A percentile compares a stretch with the other conserved stretches of the same genome.
phyloP scores from a whole-genome alignment of 2,329 filamentous ascomycete species.

The Dothistroma pini region DNA sequence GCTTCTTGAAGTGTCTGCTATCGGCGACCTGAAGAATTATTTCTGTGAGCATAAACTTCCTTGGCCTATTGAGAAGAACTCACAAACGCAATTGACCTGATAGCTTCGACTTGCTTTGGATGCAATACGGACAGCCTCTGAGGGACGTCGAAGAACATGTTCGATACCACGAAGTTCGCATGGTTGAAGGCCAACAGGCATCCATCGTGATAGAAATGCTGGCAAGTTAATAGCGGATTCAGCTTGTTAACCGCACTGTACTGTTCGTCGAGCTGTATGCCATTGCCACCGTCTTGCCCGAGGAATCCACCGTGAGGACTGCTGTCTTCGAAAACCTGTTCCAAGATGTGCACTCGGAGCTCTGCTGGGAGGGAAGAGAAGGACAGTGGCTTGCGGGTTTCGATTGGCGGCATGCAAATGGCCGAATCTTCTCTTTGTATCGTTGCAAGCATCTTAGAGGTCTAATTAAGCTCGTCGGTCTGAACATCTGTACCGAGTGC shows the following conservation, averaged over 20 bases:
- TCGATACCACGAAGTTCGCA: constrained; percentile 37
- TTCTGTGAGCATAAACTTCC: neutral
- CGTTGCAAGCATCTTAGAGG: neutral
- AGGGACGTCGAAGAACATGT: constrained; percentile 33
- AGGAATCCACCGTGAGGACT: constrained; percentile 13
- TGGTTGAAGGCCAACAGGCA: constrained; percentile 34
- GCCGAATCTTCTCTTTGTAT: neutral
- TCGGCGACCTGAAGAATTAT: constrained; percentile 22
- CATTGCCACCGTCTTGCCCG: constrained; percentile 14
- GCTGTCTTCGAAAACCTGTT: constrained; percentile 26
- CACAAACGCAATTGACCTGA: constrained; percentile 34
- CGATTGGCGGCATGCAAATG: neutral
- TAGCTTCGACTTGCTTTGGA: constrained; percentile 28
- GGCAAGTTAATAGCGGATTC: constrained; percentile 37
- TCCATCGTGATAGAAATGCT: constrained; percentile 38
- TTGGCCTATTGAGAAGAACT: neutral
- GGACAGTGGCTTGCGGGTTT: neutral
- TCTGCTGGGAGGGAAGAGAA: constrained; percentile 37
- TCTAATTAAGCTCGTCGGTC: neutral
- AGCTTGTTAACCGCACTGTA: constrained; percentile 32
- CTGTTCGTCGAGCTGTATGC: constrained; percentile 28
- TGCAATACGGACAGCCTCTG: constrained; percentile 26
- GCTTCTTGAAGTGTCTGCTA: constrained; percentile 30
- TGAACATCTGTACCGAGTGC: neutral
- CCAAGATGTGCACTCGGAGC: constrained; percentile 36